Conservation (phyloP, 2,329 filamentous ascomycete species). For the Chaetomium globosum region DNA sequence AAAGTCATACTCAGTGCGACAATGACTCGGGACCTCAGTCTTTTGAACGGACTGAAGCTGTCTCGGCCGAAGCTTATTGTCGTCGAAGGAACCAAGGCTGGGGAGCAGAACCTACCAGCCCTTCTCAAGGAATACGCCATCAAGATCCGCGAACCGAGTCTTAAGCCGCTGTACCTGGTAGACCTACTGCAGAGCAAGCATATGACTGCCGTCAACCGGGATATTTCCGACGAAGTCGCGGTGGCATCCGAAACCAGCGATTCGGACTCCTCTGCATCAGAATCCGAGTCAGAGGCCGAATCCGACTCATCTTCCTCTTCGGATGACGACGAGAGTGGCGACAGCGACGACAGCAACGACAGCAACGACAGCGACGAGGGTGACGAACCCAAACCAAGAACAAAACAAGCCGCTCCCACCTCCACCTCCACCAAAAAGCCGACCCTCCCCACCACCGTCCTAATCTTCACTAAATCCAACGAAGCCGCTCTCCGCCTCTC, state of each 20-base stretch:
- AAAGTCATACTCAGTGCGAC: conserved; percentile 92
- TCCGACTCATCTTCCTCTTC: conserved; percentile 30
- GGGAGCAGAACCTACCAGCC: conserved; percentile 56
- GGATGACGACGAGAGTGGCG: conserved; percentile 32
- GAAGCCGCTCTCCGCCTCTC: conserved; percentile 85
- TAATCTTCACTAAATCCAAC: conserved; percentile 91
- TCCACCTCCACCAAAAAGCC: conserved; percentile 13
- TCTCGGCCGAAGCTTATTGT: conserved; percentile 74
- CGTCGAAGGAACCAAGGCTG: conserved; percentile 59
- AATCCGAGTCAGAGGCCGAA: conserved; percentile 42
- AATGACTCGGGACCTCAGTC: conserved; percentile 82
- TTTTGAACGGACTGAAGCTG: conserved; percentile 73
- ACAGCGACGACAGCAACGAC: conserved; percentile 9
- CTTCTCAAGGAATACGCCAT: conserved; percentile 67
- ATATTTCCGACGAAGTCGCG: conserved; percentile 42
- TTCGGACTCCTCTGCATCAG: conserved; percentile 36
- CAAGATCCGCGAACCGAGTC: conserved; percentile 66
- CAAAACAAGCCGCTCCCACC: conserved; percentile 26
- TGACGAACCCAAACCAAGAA: conserved; percentile 25
- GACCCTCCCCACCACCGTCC: conserved; percentile 51
- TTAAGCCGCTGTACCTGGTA: conserved; percentile 84
- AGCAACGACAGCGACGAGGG: conserved; percentile 23
- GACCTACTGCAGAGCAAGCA: conserved; percentile 67
- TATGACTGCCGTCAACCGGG: conserved; percentile 42
- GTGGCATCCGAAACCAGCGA: conserved; percentile 40